Evolutionary conservation across 192 early-diverging fungal genomes (phyloP), one percentile per base, ranked within the genome.

Genomic region (Coemansia sp.): DNA sequence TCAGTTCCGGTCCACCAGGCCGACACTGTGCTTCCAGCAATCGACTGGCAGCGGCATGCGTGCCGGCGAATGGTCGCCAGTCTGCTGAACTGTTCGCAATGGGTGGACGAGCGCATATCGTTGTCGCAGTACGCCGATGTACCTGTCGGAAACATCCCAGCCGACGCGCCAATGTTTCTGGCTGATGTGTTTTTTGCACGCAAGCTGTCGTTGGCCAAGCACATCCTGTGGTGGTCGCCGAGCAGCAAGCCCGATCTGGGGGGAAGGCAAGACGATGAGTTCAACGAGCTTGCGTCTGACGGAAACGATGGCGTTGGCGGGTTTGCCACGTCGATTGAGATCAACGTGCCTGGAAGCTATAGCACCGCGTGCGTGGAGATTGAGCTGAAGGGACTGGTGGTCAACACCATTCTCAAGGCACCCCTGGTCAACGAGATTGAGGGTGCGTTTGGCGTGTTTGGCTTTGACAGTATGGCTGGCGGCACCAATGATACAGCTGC

Each of bases 221-320:
- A 92, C 76, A 67, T 99, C 1, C 68, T 97, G 30, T 99, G 97
- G 97, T 95, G 89, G 84, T 97, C 94, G 42, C 72, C 87, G 1
- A 87, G 86, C 4, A 83, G 79, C 34, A 86, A 85, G 51, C 94
- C 95, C 0, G 94, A 97, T 73, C 70, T 97, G 18, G 95, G 96
- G 39, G 95, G 95, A 4, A 81, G 89, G 6, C 74, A 82, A 67
- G 70, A 75, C 59, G 79, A 82, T 48, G 79, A 82, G 71, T 67
- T 67, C 37, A 20, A 13, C 13, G 57, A 42, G 35, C 31, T 55
- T 48, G 37, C 23, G 26, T 28, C 53, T 10, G 71, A 63, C 16
- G 71, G 20, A 21, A 16, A 16, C 7, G 71, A 59, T 28, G 4
- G 40, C 0, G 8, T 25, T 16, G 21, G 48, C 16, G 55, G 31